Evolutionary conservation across 371 early-diverging fungal genomes (phyloP), one percentile per base, ranked within the genome.

Genomic region (Lichtheimia corymbifera): DNA sequence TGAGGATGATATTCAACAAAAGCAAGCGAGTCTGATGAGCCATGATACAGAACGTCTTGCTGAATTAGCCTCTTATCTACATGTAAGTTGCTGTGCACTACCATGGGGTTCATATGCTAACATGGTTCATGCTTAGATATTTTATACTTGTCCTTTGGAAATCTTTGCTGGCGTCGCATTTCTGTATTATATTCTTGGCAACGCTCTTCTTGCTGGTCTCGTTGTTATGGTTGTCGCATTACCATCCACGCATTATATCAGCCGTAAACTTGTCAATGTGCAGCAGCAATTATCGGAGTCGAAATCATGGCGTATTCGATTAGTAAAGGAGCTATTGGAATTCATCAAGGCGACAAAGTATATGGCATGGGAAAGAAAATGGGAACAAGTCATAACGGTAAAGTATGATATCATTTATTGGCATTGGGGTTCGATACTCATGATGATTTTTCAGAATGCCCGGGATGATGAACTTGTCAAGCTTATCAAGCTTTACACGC

Each of bases 31-130:
- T 69, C 66, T 97, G 59, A 86, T 95, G 70, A 88, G 91, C 11
- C 87, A 92, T 3, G 97, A 96, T 64, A 75, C 88, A 5, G 84
- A 86, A 45, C 82, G 93, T 45, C 70, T 96, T 13, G 83, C 86
- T 13, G 84, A 82, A 56, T 20, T 86, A 13, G 81, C 73, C 1
- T 80, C 84, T 14, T 83, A 84, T 53, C 61, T 86, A 27, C 82
- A 80, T 59, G 77, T 76, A 73, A 68, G 70, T 13, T 13, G 15
- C 9, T 22, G 11, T 15, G 22, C 7, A 53, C 27, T 12, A 20
- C 52, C 17, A 50, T 59, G 5, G 18, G 59, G 22, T 41, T 52
- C 73, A 22, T 24, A 47, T 17, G 22, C 22, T 47, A 47, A 64
- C 71, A 11, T 65, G 67, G 43, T 71, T 74, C 58, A 80, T 77